phyloP scores from a whole-genome alignment of 176 grass and related monocot genomes.

The Saccharum officinarum region DNA sequence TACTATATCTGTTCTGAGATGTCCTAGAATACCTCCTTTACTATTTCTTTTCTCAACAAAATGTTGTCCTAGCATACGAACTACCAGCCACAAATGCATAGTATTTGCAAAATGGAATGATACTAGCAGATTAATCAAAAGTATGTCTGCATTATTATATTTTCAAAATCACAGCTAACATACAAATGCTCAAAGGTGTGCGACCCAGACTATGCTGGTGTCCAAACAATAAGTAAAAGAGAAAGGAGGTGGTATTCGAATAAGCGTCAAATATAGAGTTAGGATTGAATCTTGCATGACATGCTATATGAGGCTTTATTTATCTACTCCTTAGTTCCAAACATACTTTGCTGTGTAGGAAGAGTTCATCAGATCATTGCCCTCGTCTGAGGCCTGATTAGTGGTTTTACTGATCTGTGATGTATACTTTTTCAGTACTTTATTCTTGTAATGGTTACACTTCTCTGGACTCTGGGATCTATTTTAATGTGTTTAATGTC shows the following conservation, averaged over 20 bases:
- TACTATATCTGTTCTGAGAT: background rate
- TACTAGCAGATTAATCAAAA: background rate
- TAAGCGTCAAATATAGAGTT: background rate
- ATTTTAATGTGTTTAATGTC: conserved; percentile 1
- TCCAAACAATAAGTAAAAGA: background rate
- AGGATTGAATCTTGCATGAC: background rate
- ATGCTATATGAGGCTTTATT: background rate
- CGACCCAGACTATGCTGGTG: background rate
- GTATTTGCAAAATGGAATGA: background rate
- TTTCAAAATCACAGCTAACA: background rate
- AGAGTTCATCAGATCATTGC: background rate
- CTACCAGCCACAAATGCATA: background rate
- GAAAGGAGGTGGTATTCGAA: background rate
- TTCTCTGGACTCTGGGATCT: background rate
- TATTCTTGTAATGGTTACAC: background rate
- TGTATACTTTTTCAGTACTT: background rate
- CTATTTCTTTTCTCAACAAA: background rate
- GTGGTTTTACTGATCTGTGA: background rate
- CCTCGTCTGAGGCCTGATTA: background rate
- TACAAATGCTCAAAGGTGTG: background rate
- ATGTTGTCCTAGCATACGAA: background rate
- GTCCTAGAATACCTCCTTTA: background rate
- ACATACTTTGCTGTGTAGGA: background rate
- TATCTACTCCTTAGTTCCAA: background rate
- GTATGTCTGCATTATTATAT: background rate